phyloP scores from a whole-genome alignment of 176 grass and related monocot genomes.

The Urochloa ruziziensis region DNA sequence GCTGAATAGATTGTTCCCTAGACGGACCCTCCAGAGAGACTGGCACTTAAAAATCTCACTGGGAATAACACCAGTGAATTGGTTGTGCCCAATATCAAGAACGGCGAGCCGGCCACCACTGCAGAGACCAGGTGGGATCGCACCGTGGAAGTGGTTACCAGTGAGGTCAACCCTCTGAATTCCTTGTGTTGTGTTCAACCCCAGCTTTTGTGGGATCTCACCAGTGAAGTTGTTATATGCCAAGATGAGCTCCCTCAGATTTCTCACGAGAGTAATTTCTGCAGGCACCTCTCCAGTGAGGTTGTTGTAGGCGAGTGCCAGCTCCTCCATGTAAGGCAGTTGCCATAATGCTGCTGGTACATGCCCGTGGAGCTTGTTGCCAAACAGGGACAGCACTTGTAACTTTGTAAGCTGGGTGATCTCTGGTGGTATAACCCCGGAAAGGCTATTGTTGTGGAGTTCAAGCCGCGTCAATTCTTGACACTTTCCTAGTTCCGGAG shows the following conservation, averaged over 20 bases:
- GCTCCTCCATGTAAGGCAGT: constrained; percentile 40
- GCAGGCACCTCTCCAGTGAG: constrained; percentile 42
- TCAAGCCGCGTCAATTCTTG: constrained; percentile 16
- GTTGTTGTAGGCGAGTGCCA: constrained; percentile 46
- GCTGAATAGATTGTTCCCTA: constrained; percentile 24
- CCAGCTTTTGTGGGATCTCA: constrained; percentile 45
- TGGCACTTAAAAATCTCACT: constrained; percentile 27
- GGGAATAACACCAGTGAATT: constrained; percentile 37
- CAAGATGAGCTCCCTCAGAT: constrained; percentile 41
- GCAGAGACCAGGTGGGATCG: constrained; percentile 45
- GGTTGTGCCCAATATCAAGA: constrained; percentile 46
- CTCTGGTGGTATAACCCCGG: constrained; percentile 41
- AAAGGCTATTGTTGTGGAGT: constrained; percentile 49
- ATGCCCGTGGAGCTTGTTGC: constrained; percentile 37
- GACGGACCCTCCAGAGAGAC: constrained; percentile 46
- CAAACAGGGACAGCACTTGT: constrained; percentile 29
- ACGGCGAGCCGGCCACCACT: constrained; percentile 25
- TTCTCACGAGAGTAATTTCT: constrained; percentile 39
- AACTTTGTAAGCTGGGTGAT: constrained; percentile 32
- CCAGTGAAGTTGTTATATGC: constrained; percentile 46
- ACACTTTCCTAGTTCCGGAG: constrained; percentile 33
- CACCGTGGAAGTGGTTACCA: constrained; percentile 41
- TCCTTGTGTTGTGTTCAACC: constrained; percentile 36
- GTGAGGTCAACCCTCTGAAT: constrained; percentile 48
- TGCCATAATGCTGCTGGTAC: constrained; percentile 39